Conservation (phyloP, 2,329 filamentous ascomycete species). For the Aspergillus ochraceus region DNA sequence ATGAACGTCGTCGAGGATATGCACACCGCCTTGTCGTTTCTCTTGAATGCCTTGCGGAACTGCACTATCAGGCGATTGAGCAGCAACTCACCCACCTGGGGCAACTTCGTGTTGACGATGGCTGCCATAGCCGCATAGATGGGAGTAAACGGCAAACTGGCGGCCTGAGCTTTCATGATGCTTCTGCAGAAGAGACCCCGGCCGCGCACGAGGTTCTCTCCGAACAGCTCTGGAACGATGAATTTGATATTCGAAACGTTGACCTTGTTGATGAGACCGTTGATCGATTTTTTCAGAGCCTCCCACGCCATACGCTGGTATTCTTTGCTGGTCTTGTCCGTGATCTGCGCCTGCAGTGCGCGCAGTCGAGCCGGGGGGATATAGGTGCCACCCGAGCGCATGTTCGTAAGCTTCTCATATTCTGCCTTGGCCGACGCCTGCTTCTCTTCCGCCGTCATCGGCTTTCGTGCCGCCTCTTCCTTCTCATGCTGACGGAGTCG, state of each 20-base stretch:
- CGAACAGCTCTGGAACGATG: constrained; percentile 93
- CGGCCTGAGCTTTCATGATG: constrained; percentile 98
- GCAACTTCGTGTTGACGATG: constrained; percentile 96
- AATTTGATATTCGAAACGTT: constrained; percentile 97
- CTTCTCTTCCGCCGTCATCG: constrained; percentile 75
- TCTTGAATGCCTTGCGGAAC: constrained; percentile 91
- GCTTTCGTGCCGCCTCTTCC: constrained; percentile 50
- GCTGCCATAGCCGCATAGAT: constrained; percentile 96
- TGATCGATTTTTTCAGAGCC: constrained; percentile 97
- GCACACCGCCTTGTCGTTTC: constrained; percentile 96
- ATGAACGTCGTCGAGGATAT: constrained; percentile 91
- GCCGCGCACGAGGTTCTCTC: constrained; percentile 88
- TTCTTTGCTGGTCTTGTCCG: constrained; percentile 92
- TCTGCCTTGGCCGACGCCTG: constrained; percentile 86
- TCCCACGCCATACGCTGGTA: constrained; percentile 99
- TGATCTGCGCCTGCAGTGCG: constrained; percentile 93
- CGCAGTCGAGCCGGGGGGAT: constrained; percentile 89
- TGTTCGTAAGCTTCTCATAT: constrained; percentile 86
- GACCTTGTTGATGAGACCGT: constrained; percentile 98
- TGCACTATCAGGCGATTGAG: constrained; percentile 83
- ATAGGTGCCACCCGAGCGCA: constrained; percentile 94
- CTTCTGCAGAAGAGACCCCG: constrained; percentile 90
- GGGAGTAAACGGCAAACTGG: constrained; percentile 91
- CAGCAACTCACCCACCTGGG: constrained; percentile 88
- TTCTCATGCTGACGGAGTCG: constrained; percentile 54